Evolutionary conservation across 2,329 filamentous ascomycete species (phyloP).

Genomic region (Cladophialophora bantiana): DNA sequence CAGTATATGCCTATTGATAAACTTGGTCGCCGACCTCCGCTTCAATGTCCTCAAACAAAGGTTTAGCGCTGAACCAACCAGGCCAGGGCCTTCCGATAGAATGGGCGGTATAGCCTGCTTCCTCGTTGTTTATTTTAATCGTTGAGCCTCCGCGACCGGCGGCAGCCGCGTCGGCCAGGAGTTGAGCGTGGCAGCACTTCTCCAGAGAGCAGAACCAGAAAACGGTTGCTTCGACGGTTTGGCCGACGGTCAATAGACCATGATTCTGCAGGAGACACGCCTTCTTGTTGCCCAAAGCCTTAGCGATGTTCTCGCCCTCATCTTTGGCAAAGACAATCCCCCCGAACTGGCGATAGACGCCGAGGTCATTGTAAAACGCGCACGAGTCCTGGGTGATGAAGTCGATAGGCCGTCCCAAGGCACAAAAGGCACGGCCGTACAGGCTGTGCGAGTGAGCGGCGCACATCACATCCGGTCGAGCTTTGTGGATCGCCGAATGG

Average conservation of each 20-base stretch:
- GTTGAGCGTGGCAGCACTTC: constrained; percentile 61
- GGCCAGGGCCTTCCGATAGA: constrained; percentile 63
- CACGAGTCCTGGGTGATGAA: constrained; percentile 57
- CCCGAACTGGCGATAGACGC: constrained; percentile 40
- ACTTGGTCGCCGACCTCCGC: too few species aligned
- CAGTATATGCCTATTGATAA: constrained; percentile 23
- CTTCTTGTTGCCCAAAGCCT: constrained; percentile 48
- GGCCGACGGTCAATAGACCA: constrained; percentile 49
- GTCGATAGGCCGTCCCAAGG: constrained; percentile 52
- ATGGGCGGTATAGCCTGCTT: constrained; percentile 72
- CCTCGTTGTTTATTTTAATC: constrained; percentile 70
- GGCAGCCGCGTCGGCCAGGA: constrained; percentile 60
- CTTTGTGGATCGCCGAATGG: constrained; percentile 60
- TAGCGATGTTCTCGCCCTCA: constrained; percentile 48
- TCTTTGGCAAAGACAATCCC: constrained; percentile 49
- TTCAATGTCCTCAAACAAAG: constrained; percentile 64
- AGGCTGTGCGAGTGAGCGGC: constrained; percentile 63
- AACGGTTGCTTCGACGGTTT: constrained; percentile 53
- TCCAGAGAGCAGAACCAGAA: constrained; percentile 63
- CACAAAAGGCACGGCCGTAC: constrained; percentile 55
- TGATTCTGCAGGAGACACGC: constrained; percentile 52
- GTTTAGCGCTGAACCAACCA: constrained; percentile 75
- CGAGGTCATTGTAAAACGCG: constrained; percentile 49
- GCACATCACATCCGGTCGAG: constrained; percentile 62
- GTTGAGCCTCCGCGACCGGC: constrained; percentile 63